Conservation (phyloP, 2,329 filamentous ascomycete genomes). For the Penicillium janthinellum region DNA sequence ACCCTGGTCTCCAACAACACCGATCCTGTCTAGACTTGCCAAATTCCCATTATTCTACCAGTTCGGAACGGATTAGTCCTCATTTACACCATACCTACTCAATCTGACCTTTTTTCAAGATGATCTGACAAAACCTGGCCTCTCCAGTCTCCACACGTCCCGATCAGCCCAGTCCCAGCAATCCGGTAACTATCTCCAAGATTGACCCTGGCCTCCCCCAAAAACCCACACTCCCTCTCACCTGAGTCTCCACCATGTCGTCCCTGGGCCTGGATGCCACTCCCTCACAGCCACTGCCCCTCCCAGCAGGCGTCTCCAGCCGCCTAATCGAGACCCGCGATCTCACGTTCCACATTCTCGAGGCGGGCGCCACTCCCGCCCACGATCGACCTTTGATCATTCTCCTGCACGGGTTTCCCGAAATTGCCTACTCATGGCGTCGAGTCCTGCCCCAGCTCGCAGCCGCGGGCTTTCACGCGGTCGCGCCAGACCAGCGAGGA, state of each 20-base stretch:
- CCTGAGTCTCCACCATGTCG: conserved; percentile 1
- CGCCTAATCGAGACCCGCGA: conserved; percentile 61
- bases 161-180: background rate
- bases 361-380: conserved; percentile 50
- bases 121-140: background rate
- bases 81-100: background rate
- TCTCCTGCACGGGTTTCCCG: conserved; percentile 68
- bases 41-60: too few relatives aligned
- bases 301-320: conserved; percentile 58
- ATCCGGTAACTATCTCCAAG: conserved; percentile 2
- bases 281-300: conserved; percentile 47
- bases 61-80: background rate
- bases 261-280: conserved; percentile 9
- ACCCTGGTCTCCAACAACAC: background rate
- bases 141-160: background rate
- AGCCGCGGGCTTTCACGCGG: conserved; percentile 62
- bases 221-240: background rate
- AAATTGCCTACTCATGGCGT: conserved; percentile 70
- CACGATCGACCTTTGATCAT: conserved; percentile 58
- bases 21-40: background rate
- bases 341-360: conserved; percentile 64
- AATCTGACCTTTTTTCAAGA: background rate
- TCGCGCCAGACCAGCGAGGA: conserved; percentile 68
- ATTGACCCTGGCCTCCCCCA: background rate
- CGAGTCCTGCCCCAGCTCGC: conserved; percentile 63